Evolutionary conservation across 345 rosid genomes (phyloP), one percentile per base, ranked within the genome.

Genomic region (Lepidium africanum): DNA sequence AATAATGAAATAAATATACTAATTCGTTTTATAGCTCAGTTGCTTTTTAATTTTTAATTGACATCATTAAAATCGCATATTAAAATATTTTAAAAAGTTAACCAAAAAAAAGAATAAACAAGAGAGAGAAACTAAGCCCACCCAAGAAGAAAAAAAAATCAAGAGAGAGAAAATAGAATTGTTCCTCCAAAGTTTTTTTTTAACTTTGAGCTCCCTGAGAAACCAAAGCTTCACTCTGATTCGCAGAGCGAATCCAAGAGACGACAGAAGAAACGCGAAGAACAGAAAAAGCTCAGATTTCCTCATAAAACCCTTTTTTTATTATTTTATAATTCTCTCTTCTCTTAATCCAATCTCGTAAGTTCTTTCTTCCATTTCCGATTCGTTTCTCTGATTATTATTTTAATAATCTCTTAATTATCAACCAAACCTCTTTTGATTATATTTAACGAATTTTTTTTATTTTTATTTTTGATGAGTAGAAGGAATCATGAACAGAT

Each of bases 231-330:
- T 55, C 59, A 59, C 71, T 85, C 86, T 81, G 87, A 79, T 89
- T 85, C 82, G 86, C 87, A 76, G 86, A 75, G 87, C 80, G 81
- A 83, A 83, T 77, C 85, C 72, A 78, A 74, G 80, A 78, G 81
- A 80, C 82, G 52, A 66, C 73, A 43, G 19, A 35, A 50, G 45
- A 74, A 83, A 81, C 82, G 76, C 82, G 76, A 83, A 81, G 83
- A 79, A 67, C 84, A 55, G 79, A 77, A 71, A 58, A 68, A 35
- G 80, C 71, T 72, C 45, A 13, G 54, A 56, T 67, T 30, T 52
- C 32, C 37, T 49, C 76, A 54, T 8, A 19, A 53, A 21, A 21
- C 23, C 23, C 21, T 56, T 45, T 54, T 63, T 17, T 32, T 33
- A 50, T 59, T 40, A 59, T 59, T 53, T 54, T 48, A 48, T 48